Evolutionary conservation across 805 yeast species (phyloP).

Genomic region (Starmera amethionina): DNA sequence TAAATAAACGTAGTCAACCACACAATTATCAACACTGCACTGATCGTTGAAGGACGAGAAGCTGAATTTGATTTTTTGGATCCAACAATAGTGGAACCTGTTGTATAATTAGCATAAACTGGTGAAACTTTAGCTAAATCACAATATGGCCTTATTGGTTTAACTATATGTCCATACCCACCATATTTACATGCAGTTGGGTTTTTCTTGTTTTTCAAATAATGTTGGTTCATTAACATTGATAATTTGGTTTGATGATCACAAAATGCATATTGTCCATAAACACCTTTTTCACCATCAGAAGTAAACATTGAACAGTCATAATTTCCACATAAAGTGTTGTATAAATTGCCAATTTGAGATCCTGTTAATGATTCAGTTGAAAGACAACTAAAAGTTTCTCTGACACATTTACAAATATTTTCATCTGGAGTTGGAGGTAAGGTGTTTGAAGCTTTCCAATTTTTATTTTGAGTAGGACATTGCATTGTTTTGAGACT

Average conservation of each 20-base stretch:
- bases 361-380: conserved; percentile 34
- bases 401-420: conserved; percentile 53
- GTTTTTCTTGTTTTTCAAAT: conserved; percentile 34
- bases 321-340: conserved; percentile 43
- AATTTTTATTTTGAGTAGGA: conserved; percentile 41
- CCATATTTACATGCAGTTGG: conserved; percentile 57
- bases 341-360: conserved; percentile 54
- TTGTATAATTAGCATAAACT: conserved; percentile 22
- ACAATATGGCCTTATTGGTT: conserved; percentile 29
- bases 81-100: conserved; percentile 4
- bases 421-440: conserved; percentile 72
- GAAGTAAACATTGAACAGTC: conserved; percentile 53
- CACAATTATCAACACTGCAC: too few relatives aligned
- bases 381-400: conserved; percentile 51
- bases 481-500: conserved; percentile 32
- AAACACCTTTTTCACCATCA: conserved; percentile 54
- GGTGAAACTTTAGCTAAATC: conserved; percentile 40
- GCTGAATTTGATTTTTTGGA: too few relatives aligned
- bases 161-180: conserved; percentile 53
- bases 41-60: too few relatives aligned
- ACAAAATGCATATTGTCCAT: conserved; percentile 73
- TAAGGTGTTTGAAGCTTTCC: conserved; percentile 58
- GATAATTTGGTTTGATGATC: conserved; percentile 59
- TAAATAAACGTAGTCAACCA: too few relatives aligned
- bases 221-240: conserved; percentile 58